These are phyloP conservation scores for Pichia cephalocereana DNA, from an alignment of 805 yeast species.

Conservation along the genomic window DNA sequence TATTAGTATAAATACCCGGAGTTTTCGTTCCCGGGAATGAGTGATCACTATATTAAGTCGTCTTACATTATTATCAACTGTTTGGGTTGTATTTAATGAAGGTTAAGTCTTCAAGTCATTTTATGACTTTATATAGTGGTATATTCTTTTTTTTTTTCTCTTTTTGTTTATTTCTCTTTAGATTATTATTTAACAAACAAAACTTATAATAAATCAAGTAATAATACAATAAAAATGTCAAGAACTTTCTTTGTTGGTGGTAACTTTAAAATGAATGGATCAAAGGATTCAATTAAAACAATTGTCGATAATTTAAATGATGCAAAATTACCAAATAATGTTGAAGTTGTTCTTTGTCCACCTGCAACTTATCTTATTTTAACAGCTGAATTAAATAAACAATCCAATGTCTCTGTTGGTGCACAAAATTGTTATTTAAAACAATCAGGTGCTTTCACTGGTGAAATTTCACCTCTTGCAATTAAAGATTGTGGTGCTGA, in stretches of 20 bases:
- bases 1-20: neutral
- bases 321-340: constrained; percentile 64
- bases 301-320: constrained; percentile 79
- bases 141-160: neutral
- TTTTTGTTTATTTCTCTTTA: neutral
- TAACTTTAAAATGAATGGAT: constrained; percentile 98
- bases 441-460: constrained; percentile 95
- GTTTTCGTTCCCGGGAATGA: neutral
- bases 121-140: no score
- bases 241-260: constrained; percentile 89
- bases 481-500: constrained; percentile 84
- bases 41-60: no score
- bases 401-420: constrained; percentile 66
- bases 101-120: no score
- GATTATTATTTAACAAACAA: neutral
- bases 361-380: constrained; percentile 87
- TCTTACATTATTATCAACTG: no score
- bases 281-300: constrained; percentile 71
- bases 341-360: constrained; percentile 92
- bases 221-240: constrained; percentile 8
- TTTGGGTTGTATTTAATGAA: no score
- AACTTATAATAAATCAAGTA: neutral
- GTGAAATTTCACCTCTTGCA: constrained; percentile 86
- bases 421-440: constrained; percentile 89
- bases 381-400: constrained; percentile 60